phyloP scores from a whole-genome alignment of 1,139 yeast species.

The Sugiyamaella sp. region DNA sequence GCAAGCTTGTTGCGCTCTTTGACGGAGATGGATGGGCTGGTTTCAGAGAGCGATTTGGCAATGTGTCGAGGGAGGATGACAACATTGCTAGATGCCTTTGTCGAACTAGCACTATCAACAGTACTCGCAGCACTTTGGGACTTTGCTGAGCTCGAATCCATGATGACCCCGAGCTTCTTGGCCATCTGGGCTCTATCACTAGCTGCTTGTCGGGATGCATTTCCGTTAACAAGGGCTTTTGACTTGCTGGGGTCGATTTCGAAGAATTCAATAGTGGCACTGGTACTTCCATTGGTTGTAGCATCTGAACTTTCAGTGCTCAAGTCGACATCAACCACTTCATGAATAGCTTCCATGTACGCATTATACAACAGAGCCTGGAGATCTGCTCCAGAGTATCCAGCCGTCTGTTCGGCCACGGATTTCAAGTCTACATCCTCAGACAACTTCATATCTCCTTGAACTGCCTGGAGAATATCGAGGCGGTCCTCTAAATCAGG shows the following conservation, averaged over 20 bases:
- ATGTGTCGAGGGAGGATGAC: slow-evolving; percentile 59
- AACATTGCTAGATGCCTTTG: slow-evolving; percentile 34
- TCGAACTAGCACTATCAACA: slow-evolving; percentile 2
- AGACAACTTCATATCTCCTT: slow-evolving; percentile 44
- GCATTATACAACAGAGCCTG: slow-evolving; percentile 94
- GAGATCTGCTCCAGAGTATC: slow-evolving; percentile 93
- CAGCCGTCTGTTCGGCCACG: slow-evolving; percentile 65
- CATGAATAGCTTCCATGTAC: slow-evolving; percentile 86
- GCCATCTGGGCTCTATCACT: slow-evolving; percentile 50
- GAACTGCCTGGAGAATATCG: slow-evolving; percentile 70
- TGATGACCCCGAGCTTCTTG: slow-evolving; percentile 52
- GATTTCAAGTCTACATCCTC: slow-evolving; percentile 56
- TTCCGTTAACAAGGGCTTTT: slow-evolving; percentile 2
- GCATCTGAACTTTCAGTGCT: slow-evolving; percentile 25
- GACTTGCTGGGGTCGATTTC: slow-evolving; percentile 38
- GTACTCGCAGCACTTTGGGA: not conserved
- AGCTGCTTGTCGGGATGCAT: slow-evolving; percentile 29
- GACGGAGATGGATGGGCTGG: slow-evolving; percentile 83
- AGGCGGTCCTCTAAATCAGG: slow-evolving; percentile 71
- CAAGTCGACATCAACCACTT: slow-evolving; percentile 52
- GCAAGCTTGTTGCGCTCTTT: slow-evolving; percentile 68
- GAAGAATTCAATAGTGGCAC: slow-evolving; percentile 47
- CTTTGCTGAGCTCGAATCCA: slow-evolving; percentile 11
- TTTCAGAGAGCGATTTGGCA: slow-evolving; percentile 65
- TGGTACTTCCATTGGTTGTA: slow-evolving; percentile 40